A percentile compares a stretch with the other conserved stretches of the same genome.
Conservation (phyloP, 2,329 filamentous ascomycete genomes). For the Epichloe elymi region DNA sequence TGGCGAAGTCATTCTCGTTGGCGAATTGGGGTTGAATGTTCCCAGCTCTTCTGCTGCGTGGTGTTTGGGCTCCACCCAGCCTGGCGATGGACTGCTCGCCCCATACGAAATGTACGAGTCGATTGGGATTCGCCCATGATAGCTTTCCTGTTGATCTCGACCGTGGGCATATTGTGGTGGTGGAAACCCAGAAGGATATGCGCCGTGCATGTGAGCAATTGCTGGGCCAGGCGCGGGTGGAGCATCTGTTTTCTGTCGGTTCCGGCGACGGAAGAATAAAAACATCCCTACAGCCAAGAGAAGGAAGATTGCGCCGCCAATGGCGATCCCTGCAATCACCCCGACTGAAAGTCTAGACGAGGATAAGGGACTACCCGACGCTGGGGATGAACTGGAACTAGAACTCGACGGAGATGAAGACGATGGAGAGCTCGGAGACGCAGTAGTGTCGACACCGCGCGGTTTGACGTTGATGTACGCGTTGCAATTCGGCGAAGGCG, state of each 20-base stretch:
- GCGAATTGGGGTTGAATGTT: neutral
- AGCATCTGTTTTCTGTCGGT: neutral
- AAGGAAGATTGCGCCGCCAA: constrained; percentile 12
- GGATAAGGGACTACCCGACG: neutral
- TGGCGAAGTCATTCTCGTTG: neutral
- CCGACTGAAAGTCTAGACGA: constrained; percentile 5
- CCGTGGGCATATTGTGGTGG: constrained; percentile 4
- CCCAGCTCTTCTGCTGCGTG: constrained; percentile 5
- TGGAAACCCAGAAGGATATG: constrained; percentile 2
- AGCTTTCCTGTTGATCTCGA: constrained; percentile 4
- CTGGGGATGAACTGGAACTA: neutral
- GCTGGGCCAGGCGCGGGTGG: neutral
- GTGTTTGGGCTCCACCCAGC: constrained; percentile 1
- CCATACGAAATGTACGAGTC: constrained; percentile 6
- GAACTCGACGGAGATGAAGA: neutral
- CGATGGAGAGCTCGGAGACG: neutral
- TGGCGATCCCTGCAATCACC: constrained; percentile 15
- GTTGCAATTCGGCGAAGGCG: constrained; percentile 14
- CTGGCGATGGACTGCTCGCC: constrained; percentile 1
- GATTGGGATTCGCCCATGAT: neutral
- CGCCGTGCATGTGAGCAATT: neutral
- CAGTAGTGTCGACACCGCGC: constrained; percentile 7
- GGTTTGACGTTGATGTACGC: constrained; percentile 13
- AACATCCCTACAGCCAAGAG: constrained; percentile 9
- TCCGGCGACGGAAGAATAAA: constrained; percentile 9